phyloP scores from a whole-genome alignment of 129 eudicot species.

The Solidago caesia region DNA sequence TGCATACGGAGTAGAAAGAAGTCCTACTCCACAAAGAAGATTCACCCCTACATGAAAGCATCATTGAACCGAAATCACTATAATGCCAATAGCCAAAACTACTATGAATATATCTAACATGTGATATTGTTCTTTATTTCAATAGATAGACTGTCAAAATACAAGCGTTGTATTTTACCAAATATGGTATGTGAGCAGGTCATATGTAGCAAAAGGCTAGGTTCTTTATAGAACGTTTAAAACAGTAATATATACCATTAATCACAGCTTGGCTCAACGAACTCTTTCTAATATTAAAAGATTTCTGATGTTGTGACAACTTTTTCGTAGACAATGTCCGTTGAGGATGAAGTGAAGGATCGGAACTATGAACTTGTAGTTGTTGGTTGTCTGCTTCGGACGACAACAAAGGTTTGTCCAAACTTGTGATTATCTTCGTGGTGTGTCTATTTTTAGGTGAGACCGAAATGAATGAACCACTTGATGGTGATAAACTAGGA shows the following conservation, averaged over 20 bases:
- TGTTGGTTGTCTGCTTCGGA: slow-evolving; percentile 36
- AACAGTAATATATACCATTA: slow-evolving; percentile 48
- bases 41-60: slow-evolving; percentile 57
- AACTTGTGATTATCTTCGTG: slow-evolving; percentile 36
- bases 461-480: slow-evolving; percentile 7
- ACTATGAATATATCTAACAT: neutral
- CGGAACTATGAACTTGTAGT: slow-evolving; percentile 46
- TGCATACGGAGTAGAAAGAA: slow-evolving; percentile 84
- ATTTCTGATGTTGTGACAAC: slow-evolving; percentile 36
- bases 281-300: slow-evolving; percentile 49
- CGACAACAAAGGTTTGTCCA: slow-evolving; percentile 54
- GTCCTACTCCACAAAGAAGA: slow-evolving; percentile 90
- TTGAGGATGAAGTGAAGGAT: slow-evolving; percentile 54
- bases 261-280: slow-evolving; percentile 72
- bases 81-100: neutral
- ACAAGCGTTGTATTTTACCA: neutral
- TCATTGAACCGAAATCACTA: neutral
- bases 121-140: neutral
- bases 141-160: neutral
- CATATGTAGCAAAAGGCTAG: neutral
- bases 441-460: slow-evolving; percentile 62
- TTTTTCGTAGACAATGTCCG: slow-evolving; percentile 42
- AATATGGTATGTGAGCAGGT: neutral
- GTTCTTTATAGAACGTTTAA: neutral
- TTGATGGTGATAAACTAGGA: slow-evolving; percentile 13